A percentile compares a stretch with the other conserved stretches of the same genome.
Evolutionary conservation across 225 moss, liverwort and hornwort species (phyloP).

Genomic region (Straminergon stramineum): DNA sequence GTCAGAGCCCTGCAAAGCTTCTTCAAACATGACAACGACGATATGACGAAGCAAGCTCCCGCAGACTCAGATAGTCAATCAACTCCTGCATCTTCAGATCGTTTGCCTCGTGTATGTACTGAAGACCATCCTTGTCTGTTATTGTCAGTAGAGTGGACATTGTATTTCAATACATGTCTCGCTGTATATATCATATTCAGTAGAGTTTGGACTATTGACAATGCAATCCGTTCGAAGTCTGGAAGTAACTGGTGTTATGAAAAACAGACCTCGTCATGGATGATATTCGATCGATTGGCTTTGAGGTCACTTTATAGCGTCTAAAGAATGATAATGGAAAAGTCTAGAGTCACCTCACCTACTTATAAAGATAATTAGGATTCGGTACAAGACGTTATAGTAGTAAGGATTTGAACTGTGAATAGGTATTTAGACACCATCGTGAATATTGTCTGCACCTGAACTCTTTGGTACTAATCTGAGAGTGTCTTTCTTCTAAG

Average conservation of each 20-base stretch:
- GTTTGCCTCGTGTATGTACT: conserved; percentile 39
- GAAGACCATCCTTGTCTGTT: background rate
- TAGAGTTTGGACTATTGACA: background rate
- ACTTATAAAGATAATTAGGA: background rate
- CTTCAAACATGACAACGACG: conserved; percentile 79
- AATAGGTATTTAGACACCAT: background rate
- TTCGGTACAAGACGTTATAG: background rate
- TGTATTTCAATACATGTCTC: background rate
- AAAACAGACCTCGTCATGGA: background rate
- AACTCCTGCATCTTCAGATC: conserved; percentile 28
- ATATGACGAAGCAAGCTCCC: conserved; percentile 36
- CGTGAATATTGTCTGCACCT: background rate
- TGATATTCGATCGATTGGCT: background rate
- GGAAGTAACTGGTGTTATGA: background rate
- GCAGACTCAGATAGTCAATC: conserved; percentile 44
- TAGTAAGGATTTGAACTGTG: background rate
- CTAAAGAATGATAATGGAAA: background rate
- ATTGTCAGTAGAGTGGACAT: background rate
- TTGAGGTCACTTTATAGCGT: background rate
- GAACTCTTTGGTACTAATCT: background rate
- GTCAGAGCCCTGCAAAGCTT: conserved; percentile 87
- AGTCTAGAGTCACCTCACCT: background rate
- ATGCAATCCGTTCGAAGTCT: background rate
- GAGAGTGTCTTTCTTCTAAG: background rate
- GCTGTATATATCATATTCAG: background rate